Base-by-base conservation (phyloP, 2,329 filamentous ascomycete species). In the Aspergillus pseudonomiae region DNA sequence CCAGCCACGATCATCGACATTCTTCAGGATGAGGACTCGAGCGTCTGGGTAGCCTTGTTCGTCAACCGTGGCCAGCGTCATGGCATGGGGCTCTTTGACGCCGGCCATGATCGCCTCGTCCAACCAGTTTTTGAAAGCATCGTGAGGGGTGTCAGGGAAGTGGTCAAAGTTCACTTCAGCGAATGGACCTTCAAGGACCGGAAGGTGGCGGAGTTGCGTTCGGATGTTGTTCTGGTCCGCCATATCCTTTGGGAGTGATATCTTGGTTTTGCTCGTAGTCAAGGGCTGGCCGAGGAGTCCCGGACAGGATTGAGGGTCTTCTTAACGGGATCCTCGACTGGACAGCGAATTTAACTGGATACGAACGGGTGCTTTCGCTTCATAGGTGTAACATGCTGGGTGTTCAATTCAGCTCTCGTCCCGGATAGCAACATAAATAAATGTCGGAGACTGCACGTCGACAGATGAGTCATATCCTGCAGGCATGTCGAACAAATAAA, bases 1-100 rank as follows among this genome's bases (percentile, higher is more conserved):
- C 67, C 67, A 69, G 24, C 67, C 67, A 4, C 64, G 67, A 5
- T 28, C 46, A 54, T 69, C 65, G 24, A 69, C 55, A 16, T 68
- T 62, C 30, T 69, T 69, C 3, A 69, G 59, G 19, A 69, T 69
- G 3, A 69, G 58, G 12, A 69, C 63, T 1, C 65, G 63, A 2
- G 66, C 65, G 39, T 69, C 67, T 21, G 67, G 66, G 16, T 24
- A 57, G 19, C 65, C 65, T 24, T 61, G 36, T 16, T 61, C 41
- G 16, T 69, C 66, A 3, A 66, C 63, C 2, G 66, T 69, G 4
- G 67, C 67, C 6, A 68, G 21, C 0, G 66, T 65, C 67, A 69
- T 69, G n/a, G 67, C 65, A 50, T 68, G 67, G 7, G 67, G 67
- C 32, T 69, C 67, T 2, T 36, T 57, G 5, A 68, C 55, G 11